Percentiles rank a stretch among this genome's conserved stretches.
Conservation (phyloP, 1,139 yeast species). For the Saccharomycopsis phalli region DNA sequence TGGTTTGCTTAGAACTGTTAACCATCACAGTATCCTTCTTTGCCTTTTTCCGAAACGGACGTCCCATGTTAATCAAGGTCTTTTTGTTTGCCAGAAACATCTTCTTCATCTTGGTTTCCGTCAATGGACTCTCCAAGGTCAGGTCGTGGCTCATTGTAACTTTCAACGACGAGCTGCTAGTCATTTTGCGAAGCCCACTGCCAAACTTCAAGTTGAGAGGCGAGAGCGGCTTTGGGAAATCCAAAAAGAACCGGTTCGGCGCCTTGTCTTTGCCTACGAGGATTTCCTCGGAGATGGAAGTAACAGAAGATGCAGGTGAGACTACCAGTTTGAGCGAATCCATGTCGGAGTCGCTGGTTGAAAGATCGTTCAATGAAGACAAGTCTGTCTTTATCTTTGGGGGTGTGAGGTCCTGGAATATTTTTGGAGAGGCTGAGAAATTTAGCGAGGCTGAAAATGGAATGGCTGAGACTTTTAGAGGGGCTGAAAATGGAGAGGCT, state of each 20-base stretch:
- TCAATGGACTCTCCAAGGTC: slow-evolving; percentile 16
- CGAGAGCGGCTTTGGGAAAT: slow-evolving; percentile 15
- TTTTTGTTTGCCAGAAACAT: slow-evolving; percentile 15
- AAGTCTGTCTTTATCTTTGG: not conserved
- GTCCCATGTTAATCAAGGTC: slow-evolving; percentile 18
- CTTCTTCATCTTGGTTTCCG: slow-evolving; percentile 18
- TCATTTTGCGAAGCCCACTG: slow-evolving; percentile 1
- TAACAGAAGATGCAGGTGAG: slow-evolving; percentile 2
- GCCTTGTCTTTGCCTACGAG: not conserved
- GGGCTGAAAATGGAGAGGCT: too few relatives aligned
- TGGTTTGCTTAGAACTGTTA: too few relatives aligned
- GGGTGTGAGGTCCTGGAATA: too few relatives aligned
- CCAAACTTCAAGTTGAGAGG: slow-evolving; percentile 11
- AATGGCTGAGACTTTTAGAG: too few relatives aligned
- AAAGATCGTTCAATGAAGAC: not conserved
- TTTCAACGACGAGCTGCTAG: slow-evolving; percentile 7
- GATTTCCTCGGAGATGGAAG: slow-evolving; percentile 1
- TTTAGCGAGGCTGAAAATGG: too few relatives aligned
- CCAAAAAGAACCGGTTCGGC: slow-evolving; percentile 4
- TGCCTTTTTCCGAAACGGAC: slow-evolving; percentile 13
- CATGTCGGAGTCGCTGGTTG: not conserved
- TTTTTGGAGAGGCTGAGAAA: too few relatives aligned
- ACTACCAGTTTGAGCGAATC: not conserved
- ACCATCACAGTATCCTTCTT: too few relatives aligned
- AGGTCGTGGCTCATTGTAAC: not conserved